A percentile compares a stretch with the other conserved stretches of the same genome.
Evolutionary conservation across 768 basidiomycete genomes (phyloP).

Genomic region (Tubosaeta sp.): DNA sequence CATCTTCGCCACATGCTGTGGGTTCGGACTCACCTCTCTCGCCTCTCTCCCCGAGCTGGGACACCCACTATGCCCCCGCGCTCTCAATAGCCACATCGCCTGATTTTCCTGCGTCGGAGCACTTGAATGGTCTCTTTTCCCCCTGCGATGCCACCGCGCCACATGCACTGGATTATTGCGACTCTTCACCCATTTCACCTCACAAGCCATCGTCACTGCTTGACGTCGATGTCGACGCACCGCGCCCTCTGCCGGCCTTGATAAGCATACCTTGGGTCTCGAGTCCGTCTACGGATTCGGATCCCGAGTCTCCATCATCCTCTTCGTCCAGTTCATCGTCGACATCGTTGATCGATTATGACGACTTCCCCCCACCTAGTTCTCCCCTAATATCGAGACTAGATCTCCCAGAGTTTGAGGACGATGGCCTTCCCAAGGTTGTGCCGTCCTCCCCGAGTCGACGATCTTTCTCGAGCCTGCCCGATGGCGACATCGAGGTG

Average conservation of each 20-base stretch:
- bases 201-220: slow-evolving; percentile 21
- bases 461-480: slow-evolving; percentile 24
- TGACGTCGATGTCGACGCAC: slow-evolving; percentile 19
- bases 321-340: slow-evolving; percentile 11
- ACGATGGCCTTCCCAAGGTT: slow-evolving; percentile 18
- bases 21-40: slow-evolving; percentile 25
- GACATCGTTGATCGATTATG: slow-evolving; percentile 22
- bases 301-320: slow-evolving; percentile 12
- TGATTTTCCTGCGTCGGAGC: slow-evolving; percentile 17
- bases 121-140: slow-evolving; percentile 17
- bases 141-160: slow-evolving; percentile 8
- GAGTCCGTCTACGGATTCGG: slow-evolving; percentile 7
- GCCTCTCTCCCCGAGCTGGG: slow-evolving; percentile 36
- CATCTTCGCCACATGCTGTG: slow-evolving; percentile 14
- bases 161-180: slow-evolving; percentile 10
- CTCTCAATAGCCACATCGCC: slow-evolving; percentile 13
- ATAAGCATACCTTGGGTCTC: slow-evolving; percentile 23
- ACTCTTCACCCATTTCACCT: slow-evolving; percentile 14
- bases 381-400: slow-evolving; percentile 31
- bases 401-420: slow-evolving; percentile 31
- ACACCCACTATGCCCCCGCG: slow-evolving; percentile 8
- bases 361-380: slow-evolving; percentile 19
- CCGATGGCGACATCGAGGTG: slow-evolving; percentile 29
- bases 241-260: slow-evolving; percentile 16
- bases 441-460: slow-evolving; percentile 28